A percentile compares a stretch with the other conserved stretches of the same genome.
Conservation (phyloP, 345 rosid genomes). For the Bruguiera sexangula region DNA sequence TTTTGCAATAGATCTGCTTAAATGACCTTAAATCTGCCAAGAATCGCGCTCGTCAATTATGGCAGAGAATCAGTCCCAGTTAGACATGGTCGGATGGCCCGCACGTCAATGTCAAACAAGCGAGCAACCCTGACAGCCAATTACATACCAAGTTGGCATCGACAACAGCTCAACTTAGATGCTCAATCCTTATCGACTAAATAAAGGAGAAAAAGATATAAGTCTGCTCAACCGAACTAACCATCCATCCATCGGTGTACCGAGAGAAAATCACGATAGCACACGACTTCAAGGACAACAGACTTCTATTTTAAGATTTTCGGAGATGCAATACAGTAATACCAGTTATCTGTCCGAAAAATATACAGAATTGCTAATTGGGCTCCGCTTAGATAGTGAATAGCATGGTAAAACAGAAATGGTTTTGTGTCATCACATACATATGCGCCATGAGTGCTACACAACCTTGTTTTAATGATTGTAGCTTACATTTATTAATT, state of each 20-base stretch:
- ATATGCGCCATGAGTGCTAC: no score
- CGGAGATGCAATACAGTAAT: neutral
- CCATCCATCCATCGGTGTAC: neutral
- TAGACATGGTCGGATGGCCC: neutral
- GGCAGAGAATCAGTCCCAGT: neutral
- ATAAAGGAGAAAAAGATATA: neutral
- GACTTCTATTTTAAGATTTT: neutral
- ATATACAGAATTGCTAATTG: neutral
- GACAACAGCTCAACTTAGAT: neutral
- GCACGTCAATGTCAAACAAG: neutral
- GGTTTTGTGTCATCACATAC: no score
- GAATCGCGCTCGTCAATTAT: neutral
- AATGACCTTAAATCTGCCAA: constrained; percentile 2
- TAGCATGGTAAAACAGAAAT: no score
- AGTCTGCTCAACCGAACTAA: neutral
- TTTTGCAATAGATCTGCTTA: neutral
- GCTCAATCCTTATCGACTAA: neutral
- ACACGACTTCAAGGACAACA: neutral
- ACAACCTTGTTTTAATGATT: no score
- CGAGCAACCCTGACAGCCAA: neutral
- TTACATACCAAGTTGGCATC: neutral
- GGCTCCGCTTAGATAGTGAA: neutral
- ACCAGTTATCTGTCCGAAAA: no score
- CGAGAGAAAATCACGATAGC: neutral
- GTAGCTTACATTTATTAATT: no score